phyloP scores from a whole-genome alignment of 2,329 filamentous ascomycete species.

The Fusarium pseudograminearum region DNA sequence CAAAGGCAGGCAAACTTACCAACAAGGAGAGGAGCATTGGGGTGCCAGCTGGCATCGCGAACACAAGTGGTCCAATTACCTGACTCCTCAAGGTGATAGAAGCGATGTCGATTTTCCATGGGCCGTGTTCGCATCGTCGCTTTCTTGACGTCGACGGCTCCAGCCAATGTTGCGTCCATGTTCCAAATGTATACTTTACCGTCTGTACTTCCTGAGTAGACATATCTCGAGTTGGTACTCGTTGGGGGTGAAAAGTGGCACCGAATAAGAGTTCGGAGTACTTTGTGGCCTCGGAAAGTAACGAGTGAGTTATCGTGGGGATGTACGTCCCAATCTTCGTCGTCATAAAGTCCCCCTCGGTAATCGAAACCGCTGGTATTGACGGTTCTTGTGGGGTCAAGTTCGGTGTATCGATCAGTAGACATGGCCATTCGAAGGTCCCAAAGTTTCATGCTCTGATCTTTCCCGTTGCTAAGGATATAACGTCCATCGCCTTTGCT shows the following conservation, averaged over 20 bases:
- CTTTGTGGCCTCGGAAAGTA: conserved; percentile 90
- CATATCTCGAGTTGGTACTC: conserved; percentile 89
- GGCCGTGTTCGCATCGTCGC: conserved; percentile 75
- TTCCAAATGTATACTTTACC: conserved; percentile 95
- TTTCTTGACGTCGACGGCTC: conserved; percentile 79
- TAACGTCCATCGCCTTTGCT: conserved; percentile 81
- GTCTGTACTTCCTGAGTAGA: conserved; percentile 91
- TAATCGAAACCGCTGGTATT: conserved; percentile 77
- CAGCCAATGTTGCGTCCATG: conserved; percentile 86
- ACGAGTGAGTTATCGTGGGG: conserved; percentile 93
- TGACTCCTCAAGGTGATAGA: conserved; percentile 68
- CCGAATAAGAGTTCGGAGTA: conserved; percentile 89
- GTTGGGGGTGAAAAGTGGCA: conserved; percentile 93
- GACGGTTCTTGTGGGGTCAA: conserved; percentile 68
- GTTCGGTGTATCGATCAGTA: conserved; percentile 69
- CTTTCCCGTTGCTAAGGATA: conserved; percentile 92
- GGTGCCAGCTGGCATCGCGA: conserved; percentile 91
- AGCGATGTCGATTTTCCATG: conserved; percentile 64
- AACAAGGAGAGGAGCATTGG: conserved; percentile 81
- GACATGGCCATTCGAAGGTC: conserved; percentile 91
- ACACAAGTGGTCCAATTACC: conserved; percentile 81
- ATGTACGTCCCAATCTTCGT: conserved; percentile 68
- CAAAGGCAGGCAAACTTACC: conserved; percentile 56
- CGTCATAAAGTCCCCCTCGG: conserved; percentile 74
- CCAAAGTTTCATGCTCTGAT: conserved; percentile 98